Percentiles rank a stretch among this genome's conserved stretches.
Conservation (phyloP, 1,284 basidiomycete genomes). For the Ustilago bromivora region DNA sequence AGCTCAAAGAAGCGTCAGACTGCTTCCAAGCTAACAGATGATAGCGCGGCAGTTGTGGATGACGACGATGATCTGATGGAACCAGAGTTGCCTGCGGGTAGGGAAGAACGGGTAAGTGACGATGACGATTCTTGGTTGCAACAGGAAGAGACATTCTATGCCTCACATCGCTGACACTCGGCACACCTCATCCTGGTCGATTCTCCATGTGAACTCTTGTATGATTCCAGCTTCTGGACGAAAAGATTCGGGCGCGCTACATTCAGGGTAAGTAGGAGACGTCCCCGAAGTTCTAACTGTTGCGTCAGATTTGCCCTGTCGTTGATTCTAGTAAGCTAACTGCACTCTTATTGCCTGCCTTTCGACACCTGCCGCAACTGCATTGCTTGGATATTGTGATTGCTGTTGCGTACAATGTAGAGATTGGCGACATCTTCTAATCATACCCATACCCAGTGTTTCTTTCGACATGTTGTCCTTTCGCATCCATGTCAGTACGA, state of each 20-base stretch:
- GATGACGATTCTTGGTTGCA: not conserved
- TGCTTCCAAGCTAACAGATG: conserved; percentile 10
- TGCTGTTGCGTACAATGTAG: conserved; percentile 8
- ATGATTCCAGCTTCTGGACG: conserved; percentile 44
- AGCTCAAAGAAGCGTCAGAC: conserved; percentile 21
- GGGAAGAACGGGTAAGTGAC: conserved; percentile 33
- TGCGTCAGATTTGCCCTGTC: too few species aligned
- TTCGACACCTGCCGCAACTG: not conserved
- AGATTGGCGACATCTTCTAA: conserved; percentile 57
- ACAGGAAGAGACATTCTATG: not conserved
- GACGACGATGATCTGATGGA: conserved; percentile 40
- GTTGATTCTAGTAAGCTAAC: not conserved
- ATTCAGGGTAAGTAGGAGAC: conserved; percentile 45
- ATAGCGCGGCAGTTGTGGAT: conserved; percentile 1
- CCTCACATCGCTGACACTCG: not conserved
- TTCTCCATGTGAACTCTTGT: not conserved
- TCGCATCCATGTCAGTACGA: not conserved
- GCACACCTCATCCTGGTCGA: not conserved
- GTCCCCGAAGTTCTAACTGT: too few species aligned
- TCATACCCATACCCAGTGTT: not conserved
- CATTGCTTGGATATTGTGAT: not conserved
- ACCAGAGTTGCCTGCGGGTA: conserved; percentile 19
- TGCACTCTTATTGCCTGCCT: not conserved
- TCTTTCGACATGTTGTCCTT: too few species aligned
- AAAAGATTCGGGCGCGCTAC: conserved; percentile 56